These are phyloP conservation scores for Globisporangium echinulatum DNA, from an alignment of 352 stramenopile genomes.

Conservation along the genomic window DNA sequence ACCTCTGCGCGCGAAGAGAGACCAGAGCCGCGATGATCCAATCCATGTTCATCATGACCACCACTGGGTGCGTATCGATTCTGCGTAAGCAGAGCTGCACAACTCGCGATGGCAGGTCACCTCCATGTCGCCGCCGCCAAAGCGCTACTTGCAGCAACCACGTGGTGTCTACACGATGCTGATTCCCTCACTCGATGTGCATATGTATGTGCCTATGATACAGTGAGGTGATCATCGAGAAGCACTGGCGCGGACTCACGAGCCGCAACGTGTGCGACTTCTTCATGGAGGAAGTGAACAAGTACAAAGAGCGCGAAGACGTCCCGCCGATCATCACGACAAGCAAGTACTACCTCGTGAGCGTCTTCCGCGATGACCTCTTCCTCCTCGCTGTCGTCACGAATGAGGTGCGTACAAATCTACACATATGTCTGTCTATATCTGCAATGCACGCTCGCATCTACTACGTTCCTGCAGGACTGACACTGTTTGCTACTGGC, in stretches of 20 bases:
- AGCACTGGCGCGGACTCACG: constrained; percentile 95
- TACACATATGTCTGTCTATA: background rate
- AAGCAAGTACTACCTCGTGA: constrained; percentile 89
- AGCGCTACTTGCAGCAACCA: too few relatives aligned
- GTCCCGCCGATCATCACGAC: constrained; percentile 86
- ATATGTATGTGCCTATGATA: constrained; percentile 5
- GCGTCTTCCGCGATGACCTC: constrained; percentile 91
- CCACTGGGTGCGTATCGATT: constrained; percentile 58
- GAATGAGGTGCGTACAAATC: constrained; percentile 71
- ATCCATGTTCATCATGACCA: constrained; percentile 96
- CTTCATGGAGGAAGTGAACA: constrained; percentile 97
- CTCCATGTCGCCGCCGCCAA: background rate
- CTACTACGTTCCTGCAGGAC: background rate
- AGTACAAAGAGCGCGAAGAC: constrained; percentile 82
- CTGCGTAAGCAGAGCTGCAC: background rate
- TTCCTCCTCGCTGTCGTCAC: constrained; percentile 94
- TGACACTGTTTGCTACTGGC: constrained; percentile 6
- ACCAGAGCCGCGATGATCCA: constrained; percentile 87
- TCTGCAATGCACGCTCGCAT: too few relatives aligned
- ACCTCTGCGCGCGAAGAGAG: background rate
- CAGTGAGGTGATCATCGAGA: constrained; percentile 97
- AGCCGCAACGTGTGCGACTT: constrained; percentile 95
- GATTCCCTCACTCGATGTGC: background rate
- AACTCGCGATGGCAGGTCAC: too few relatives aligned
- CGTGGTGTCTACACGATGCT: too few relatives aligned